These are phyloP conservation scores for Populus hybrid DNA, from an alignment of 441 rosid genomes.

Conservation along the genomic window DNA sequence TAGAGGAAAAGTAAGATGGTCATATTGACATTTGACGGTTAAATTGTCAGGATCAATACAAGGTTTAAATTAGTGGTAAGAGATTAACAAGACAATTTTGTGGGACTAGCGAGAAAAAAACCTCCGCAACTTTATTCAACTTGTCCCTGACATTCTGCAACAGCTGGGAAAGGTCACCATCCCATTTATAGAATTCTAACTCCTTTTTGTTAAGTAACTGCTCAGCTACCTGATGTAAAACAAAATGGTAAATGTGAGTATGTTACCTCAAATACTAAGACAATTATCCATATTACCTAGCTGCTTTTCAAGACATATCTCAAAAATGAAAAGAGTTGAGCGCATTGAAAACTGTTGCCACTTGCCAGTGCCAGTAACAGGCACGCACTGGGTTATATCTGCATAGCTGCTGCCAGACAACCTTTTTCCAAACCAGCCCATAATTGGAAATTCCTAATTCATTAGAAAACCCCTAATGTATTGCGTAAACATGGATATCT, in stretches of 20 bases:
- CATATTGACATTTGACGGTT: too few relatives aligned
- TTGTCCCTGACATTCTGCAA: too few relatives aligned
- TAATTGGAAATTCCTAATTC: background rate
- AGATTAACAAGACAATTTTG: too few relatives aligned
- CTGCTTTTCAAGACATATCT: background rate
- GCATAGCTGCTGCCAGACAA: background rate
- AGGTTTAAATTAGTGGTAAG: too few relatives aligned
- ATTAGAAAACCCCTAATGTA: background rate
- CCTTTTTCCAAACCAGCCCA: background rate
- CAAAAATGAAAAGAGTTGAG: background rate
- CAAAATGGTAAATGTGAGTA: conserved; percentile 5
- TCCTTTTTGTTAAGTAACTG: conserved; percentile 65
- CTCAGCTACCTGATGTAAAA: conserved; percentile 60
- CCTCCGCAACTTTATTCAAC: too few relatives aligned
- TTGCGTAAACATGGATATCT: background rate
- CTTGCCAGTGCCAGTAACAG: background rate
- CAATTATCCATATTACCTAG: background rate
- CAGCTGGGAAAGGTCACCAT: too few relatives aligned
- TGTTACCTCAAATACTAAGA: background rate
- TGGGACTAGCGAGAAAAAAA: too few relatives aligned
- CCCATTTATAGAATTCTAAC: conserved; percentile 84
- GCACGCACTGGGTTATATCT: background rate
- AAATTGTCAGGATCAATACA: too few relatives aligned
- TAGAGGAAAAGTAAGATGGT: too few relatives aligned
- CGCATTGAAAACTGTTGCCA: too few relatives aligned